Conservation (phyloP, 2,329 filamentous ascomycete species). For the Atkinsonella texensis region DNA sequence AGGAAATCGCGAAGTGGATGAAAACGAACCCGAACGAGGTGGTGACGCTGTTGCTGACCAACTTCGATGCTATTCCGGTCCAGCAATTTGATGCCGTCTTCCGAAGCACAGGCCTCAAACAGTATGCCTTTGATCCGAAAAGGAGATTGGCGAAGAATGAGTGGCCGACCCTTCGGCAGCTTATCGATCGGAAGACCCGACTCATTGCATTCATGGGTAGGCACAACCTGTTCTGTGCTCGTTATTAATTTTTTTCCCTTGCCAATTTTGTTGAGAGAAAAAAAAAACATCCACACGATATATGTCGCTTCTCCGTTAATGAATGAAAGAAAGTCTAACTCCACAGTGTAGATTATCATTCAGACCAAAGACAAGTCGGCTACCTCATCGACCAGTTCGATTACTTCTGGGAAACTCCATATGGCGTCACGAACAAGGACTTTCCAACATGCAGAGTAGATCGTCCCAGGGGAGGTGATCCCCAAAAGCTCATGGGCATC, state of each 20-base stretch:
- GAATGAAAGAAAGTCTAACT: neutral
- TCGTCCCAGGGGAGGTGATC: conserved; percentile 37
- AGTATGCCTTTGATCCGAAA: conserved; percentile 43
- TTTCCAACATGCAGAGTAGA: conserved; percentile 56
- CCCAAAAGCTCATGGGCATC: conserved; percentile 30
- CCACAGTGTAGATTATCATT: conserved; percentile 43
- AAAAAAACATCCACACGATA: too few species aligned
- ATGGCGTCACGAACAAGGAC: conserved; percentile 44
- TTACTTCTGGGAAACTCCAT: conserved; percentile 63
- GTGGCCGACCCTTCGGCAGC: conserved; percentile 57
- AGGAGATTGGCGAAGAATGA: conserved; percentile 29
- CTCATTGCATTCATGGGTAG: conserved; percentile 60
- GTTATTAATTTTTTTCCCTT: neutral
- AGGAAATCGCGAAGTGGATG: conserved; percentile 47
- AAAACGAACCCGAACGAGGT: conserved; percentile 47
- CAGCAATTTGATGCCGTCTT: conserved; percentile 44
- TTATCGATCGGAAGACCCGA: conserved; percentile 51
- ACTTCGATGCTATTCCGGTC: conserved; percentile 45
- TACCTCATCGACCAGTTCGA: conserved; percentile 54
- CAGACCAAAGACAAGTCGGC: conserved; percentile 35
- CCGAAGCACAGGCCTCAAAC: conserved; percentile 39
- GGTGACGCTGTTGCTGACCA: conserved; percentile 51
- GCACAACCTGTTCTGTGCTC: conserved; percentile 6
- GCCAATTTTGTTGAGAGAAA: neutral
- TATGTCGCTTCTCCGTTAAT: neutral